phyloP scores from a whole-genome alignment of 2,329 filamentous ascomycete genomes.

The Fusarium anguioides region DNA sequence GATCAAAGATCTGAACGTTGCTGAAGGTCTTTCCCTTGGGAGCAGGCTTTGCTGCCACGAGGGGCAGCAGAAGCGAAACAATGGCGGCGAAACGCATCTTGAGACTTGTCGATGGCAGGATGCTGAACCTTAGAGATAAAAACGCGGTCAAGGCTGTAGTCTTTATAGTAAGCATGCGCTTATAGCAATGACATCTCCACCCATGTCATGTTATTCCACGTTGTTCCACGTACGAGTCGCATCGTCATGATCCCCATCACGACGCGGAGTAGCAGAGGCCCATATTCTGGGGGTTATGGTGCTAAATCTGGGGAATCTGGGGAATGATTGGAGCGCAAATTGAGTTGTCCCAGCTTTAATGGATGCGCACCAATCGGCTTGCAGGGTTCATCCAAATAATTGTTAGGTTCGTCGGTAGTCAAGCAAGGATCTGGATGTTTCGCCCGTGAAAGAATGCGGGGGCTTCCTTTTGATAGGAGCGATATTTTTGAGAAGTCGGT shows the following conservation, averaged over 20 bases:
- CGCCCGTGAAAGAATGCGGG: slow-evolving; percentile 15
- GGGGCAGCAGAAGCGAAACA: slow-evolving; percentile 25
- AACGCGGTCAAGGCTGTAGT: neutral
- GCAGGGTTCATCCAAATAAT: neutral
- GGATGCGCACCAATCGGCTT: slow-evolving; percentile 32
- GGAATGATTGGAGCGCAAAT: slow-evolving; percentile 35
- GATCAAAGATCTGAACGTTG: slow-evolving; percentile 54
- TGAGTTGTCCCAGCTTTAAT: neutral
- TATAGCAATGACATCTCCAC: neutral
- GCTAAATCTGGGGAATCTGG: slow-evolving; percentile 28
- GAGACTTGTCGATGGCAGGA: slow-evolving; percentile 8
- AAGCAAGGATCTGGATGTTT: slow-evolving; percentile 13
- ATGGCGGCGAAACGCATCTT: slow-evolving; percentile 33
- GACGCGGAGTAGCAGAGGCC: slow-evolving; percentile 28
- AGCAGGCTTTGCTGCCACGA: slow-evolving; percentile 26
- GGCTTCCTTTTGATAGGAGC: slow-evolving; percentile 26
- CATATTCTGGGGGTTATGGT: slow-evolving; percentile 14
- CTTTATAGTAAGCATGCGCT: slow-evolving; percentile 15
- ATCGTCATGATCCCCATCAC: neutral
- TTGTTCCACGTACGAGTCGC: neutral
- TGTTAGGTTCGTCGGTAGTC: slow-evolving; percentile 2
- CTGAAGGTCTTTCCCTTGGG: slow-evolving; percentile 33
- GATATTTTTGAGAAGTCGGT: slow-evolving; percentile 13
- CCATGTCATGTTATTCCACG: slow-evolving; percentile 17
- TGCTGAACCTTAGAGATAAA: neutral